Evolutionary conservation across 306 rosid genomes (phyloP).

Genomic region (Parietaria judaica): DNA sequence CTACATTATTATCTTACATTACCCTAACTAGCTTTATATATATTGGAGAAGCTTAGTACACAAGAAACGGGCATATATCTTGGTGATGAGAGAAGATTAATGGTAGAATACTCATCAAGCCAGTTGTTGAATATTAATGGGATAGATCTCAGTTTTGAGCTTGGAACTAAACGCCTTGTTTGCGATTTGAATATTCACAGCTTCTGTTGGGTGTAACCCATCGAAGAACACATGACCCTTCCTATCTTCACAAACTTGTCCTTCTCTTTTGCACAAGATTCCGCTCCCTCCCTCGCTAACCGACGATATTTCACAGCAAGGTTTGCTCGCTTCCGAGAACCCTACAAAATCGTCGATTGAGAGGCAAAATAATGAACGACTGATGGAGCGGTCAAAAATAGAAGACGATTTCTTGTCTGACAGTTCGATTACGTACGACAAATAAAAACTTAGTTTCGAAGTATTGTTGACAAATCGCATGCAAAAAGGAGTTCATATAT

Average conservation of each 20-base stretch:
- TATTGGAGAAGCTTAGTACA: too few relatives aligned
- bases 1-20: too few relatives aligned
- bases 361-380: too few relatives aligned
- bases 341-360: constrained; percentile 9
- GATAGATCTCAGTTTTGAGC: constrained; percentile 36
- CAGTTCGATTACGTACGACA: too few relatives aligned
- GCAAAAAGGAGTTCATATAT: too few relatives aligned
- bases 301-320: constrained; percentile 36
- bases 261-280: constrained; percentile 30
- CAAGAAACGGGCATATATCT: too few relatives aligned
- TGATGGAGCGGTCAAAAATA: too few relatives aligned
- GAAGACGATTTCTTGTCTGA: too few relatives aligned
- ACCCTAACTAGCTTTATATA: too few relatives aligned
- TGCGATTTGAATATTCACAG: constrained; percentile 34
- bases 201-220: constrained; percentile 49
- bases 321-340: constrained; percentile 20
- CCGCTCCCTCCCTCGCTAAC: constrained; percentile 34
- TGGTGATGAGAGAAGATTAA: too few relatives aligned
- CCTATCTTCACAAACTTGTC: constrained; percentile 29
- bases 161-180: constrained; percentile 33
- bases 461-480: too few relatives aligned
- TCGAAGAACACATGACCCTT: constrained; percentile 31
- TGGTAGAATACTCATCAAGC: not conserved
- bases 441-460: too few relatives aligned
- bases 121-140: constrained; percentile 30